Conservation (phyloP, 371 early-diverging fungal species). For the Nematocida parisii region DNA sequence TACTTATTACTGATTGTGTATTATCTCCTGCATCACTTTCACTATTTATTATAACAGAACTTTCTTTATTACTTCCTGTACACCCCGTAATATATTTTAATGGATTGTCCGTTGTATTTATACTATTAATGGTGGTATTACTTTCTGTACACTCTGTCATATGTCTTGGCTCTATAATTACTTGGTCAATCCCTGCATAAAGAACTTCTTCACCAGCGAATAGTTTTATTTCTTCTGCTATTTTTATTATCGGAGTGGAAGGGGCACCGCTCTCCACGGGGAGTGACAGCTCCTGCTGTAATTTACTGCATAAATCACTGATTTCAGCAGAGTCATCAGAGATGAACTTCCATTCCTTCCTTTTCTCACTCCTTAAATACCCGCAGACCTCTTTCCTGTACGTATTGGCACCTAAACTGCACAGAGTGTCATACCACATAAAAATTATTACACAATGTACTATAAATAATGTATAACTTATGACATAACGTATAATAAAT, state of each 20-base stretch:
- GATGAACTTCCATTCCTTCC: slow-evolving; percentile 45
- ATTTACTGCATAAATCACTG: slow-evolving; percentile 23
- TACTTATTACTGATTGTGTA: neutral
- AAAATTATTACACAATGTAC: too few species aligned
- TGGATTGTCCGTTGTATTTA: too few species aligned
- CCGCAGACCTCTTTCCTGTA: slow-evolving; percentile 10
- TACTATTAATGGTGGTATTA: neutral
- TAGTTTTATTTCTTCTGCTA: neutral
- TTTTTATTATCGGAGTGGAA: neutral
- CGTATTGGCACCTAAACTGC: neutral
- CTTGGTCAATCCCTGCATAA: neutral
- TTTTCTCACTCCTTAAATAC: neutral
- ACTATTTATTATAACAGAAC: too few species aligned
- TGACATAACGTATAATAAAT: too few species aligned
- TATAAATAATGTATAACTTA: too few species aligned
- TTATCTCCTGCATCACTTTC: neutral
- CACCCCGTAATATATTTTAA: neutral
- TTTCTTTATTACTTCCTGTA: neutral
- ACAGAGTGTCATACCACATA: too few species aligned
- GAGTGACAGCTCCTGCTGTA: neutral
- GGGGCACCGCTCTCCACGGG: too few species aligned
- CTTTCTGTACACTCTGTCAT: neutral
- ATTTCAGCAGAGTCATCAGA: slow-evolving; percentile 6
- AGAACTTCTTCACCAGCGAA: neutral
- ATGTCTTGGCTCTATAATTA: neutral